A percentile compares a stretch with the other conserved stretches of the same genome.
These are phyloP conservation scores for Ceratonia siliqua DNA, from an alignment of 306 rosid species.

Conservation along the genomic window DNA sequence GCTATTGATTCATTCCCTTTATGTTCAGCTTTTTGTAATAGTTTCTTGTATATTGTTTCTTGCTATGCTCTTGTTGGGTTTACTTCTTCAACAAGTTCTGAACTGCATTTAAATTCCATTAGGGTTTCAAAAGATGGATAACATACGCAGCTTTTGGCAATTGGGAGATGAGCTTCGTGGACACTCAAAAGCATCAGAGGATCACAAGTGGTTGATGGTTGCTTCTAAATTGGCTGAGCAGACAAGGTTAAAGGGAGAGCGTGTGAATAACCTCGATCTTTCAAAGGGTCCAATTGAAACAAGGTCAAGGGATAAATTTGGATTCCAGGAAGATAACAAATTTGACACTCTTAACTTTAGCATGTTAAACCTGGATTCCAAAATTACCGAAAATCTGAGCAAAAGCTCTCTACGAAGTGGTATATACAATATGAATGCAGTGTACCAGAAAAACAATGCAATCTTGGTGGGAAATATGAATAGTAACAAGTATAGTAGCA, in stretches of 20 bases:
- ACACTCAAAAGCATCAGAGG: constrained; percentile 87
- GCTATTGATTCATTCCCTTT: neutral
- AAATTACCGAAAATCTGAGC: constrained; percentile 57
- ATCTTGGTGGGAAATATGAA: constrained; percentile 57
- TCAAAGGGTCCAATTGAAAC: constrained; percentile 72
- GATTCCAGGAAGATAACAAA: constrained; percentile 91
- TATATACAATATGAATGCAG: constrained; percentile 67
- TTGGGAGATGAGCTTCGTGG: constrained; percentile 98
- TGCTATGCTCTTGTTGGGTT: constrained; percentile 1
- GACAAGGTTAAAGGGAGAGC: constrained; percentile 86
- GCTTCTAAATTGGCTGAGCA: constrained; percentile 97
- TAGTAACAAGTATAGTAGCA: constrained; percentile 62
- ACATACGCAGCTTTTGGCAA: constrained; percentile 88
- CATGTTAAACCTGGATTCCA: constrained; percentile 76
- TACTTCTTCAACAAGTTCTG: constrained; percentile 6
- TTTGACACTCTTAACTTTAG: constrained; percentile 78
- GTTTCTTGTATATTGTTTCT: neutral
- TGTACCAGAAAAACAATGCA: constrained; percentile 72
- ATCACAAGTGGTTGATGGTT: constrained; percentile 88
- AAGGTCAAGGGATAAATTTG: constrained; percentile 77
- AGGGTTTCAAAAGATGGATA: constrained; percentile 70
- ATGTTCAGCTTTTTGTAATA: neutral
- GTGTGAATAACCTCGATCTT: constrained; percentile 88
- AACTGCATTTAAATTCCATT: constrained; percentile 19
- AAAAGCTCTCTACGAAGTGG: constrained; percentile 68